Evolutionary conservation across 2,329 filamentous ascomycete species (phyloP).

Genomic region (Ceratocystis lukuohia): DNA sequence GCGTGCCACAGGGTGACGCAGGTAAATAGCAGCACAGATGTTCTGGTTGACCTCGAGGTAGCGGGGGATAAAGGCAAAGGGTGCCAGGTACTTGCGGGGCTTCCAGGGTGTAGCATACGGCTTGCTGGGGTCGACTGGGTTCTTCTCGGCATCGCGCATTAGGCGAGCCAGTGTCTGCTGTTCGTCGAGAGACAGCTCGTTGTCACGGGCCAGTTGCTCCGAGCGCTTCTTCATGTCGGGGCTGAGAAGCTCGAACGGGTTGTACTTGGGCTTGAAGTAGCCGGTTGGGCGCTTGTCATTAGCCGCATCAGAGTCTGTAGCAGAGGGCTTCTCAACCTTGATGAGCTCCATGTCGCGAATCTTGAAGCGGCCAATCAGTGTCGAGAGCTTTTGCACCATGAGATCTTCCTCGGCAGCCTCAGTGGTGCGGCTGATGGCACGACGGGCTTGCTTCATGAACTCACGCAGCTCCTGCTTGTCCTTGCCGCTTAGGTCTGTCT

Average conservation of each 20-base stretch:
- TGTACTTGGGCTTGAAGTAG: slow-evolving; percentile 17
- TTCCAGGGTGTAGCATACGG: slow-evolving; percentile 87
- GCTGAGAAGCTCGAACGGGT: slow-evolving; percentile 14
- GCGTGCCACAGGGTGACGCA: slow-evolving; percentile 83
- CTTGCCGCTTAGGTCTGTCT: slow-evolving; percentile 44
- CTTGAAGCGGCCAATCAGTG: slow-evolving; percentile 36
- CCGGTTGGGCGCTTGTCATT: background rate
- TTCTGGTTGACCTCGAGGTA: slow-evolving; percentile 98
- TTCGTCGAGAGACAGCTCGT: slow-evolving; percentile 35
- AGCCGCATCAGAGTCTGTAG: slow-evolving; percentile 9
- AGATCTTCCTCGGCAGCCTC: slow-evolving; percentile 32
- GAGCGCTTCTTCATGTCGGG: slow-evolving; percentile 24
- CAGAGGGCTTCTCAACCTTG: slow-evolving; percentile 11
- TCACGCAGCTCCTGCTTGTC: slow-evolving; percentile 62
- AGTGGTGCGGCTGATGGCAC: slow-evolving; percentile 36
- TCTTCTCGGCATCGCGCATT: slow-evolving; percentile 53
- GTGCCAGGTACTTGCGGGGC: slow-evolving; percentile 72
- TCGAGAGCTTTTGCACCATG: slow-evolving; percentile 42
- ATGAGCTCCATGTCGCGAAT: slow-evolving; percentile 24
- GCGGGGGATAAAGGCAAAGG: slow-evolving; percentile 87
- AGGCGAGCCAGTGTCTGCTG: slow-evolving; percentile 40
- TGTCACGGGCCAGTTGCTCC: slow-evolving; percentile 25
- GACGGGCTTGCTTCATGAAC: slow-evolving; percentile 54
- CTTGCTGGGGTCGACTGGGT: slow-evolving; percentile 62
- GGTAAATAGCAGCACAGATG: slow-evolving; percentile 87